Conservation (phyloP, 768 basidiomycete species). For the Naganishia friedmannii region DNA sequence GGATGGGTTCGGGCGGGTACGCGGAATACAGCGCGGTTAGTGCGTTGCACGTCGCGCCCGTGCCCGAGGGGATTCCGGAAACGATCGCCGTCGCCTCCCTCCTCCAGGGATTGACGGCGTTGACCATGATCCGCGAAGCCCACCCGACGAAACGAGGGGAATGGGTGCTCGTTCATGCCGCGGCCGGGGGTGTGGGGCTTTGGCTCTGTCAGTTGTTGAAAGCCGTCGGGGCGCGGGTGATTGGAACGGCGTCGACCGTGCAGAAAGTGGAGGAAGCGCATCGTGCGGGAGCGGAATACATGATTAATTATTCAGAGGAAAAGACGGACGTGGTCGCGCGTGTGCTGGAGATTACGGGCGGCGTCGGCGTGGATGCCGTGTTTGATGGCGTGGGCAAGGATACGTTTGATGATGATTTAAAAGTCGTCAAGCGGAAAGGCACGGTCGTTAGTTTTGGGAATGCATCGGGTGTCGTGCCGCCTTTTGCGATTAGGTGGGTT, state of each 20-base stretch:
- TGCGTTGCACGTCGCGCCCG: conserved; percentile 62
- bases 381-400: conserved; percentile 97
- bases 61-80: conserved; percentile 64
- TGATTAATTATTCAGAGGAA: conserved; percentile 21
- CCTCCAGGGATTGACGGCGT: conserved; percentile 72
- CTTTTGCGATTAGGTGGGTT: conserved; percentile 36
- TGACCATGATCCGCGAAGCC: conserved; percentile 76
- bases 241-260: conserved; percentile 82
- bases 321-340: conserved; percentile 26
- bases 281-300: conserved; percentile 64
- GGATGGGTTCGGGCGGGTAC: conserved; percentile 54
- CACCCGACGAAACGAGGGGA: conserved; percentile 74
- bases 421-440: conserved; percentile 77
- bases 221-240: conserved; percentile 70
- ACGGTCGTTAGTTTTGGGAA: conserved; percentile 89
- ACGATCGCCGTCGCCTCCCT: conserved; percentile 65
- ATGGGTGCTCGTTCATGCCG: conserved; percentile 77
- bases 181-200: conserved; percentile 79
- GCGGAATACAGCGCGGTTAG: conserved; percentile 71
- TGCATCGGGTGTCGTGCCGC: conserved; percentile 64
- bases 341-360: conserved; percentile 43
- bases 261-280: conserved; percentile 81
- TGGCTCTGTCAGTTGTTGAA: conserved; percentile 52
- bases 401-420: conserved; percentile 82
- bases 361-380: conserved; percentile 64